A percentile compares a stretch with the other conserved stretches of the same genome.
Conservation (phyloP, 106 monocot genomes). For the Dendrobium nobile region DNA sequence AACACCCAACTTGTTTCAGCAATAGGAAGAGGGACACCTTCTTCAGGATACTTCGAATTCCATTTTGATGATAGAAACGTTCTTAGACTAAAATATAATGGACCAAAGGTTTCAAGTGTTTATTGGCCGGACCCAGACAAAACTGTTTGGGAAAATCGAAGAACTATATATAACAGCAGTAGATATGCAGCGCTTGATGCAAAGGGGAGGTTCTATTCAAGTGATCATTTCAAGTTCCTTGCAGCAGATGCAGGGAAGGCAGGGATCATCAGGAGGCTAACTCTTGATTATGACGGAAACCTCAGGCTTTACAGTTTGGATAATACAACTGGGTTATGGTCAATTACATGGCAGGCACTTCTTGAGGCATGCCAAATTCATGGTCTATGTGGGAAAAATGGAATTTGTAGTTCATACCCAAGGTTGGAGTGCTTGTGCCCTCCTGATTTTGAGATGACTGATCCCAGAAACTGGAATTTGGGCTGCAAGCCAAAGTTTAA, state of each 20-base stretch:
- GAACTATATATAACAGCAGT: conserved; percentile 51
- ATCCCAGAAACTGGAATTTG: conserved; percentile 43
- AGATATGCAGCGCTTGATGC: conserved; percentile 28
- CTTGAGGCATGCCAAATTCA: conserved; percentile 20
- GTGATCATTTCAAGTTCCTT: conserved; percentile 21
- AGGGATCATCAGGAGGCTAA: conserved; percentile 29
- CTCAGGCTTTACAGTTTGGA: conserved; percentile 56
- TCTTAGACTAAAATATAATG: conserved; percentile 17
- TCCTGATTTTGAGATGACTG: conserved; percentile 31
- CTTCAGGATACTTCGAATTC: conserved; percentile 28
- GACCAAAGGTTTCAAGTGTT: conserved; percentile 35
- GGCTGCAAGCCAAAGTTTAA: conserved; percentile 42
- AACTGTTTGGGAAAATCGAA: conserved; percentile 12
- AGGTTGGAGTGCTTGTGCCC: conserved; percentile 31
- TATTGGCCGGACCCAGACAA: conserved; percentile 40
- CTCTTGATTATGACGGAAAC: conserved; percentile 63
- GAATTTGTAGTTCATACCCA: conserved; percentile 31
- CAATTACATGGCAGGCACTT: conserved; percentile 38
- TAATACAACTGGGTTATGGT: conserved; percentile 19
- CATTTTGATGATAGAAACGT: conserved; percentile 26
- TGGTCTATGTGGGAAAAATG: conserved; percentile 51
- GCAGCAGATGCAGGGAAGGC: conserved; percentile 22
- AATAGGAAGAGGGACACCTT: neutral
- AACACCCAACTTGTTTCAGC: conserved; percentile 15
- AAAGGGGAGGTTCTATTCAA: conserved; percentile 19